Evolutionary conservation across 2,329 filamentous ascomycete genomes (phyloP), one percentile per base, ranked within the genome.

Genomic region (Pyrenophora teres): DNA sequence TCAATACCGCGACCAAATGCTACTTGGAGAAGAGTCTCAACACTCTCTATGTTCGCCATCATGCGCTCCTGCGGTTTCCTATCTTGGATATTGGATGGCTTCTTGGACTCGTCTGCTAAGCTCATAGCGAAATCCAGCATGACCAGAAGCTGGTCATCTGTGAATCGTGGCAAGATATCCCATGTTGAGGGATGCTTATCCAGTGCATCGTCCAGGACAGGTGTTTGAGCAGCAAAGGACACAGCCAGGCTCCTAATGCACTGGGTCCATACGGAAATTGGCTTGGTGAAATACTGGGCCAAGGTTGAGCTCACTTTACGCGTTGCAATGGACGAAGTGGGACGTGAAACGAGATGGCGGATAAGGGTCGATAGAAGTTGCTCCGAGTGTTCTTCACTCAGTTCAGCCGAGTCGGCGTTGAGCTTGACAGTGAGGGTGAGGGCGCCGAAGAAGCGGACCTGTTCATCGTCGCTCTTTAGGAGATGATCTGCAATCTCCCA

Each of bases 371-470:
- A 64, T 7, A 75, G 60, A 13, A 75, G 56, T 50, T 73, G 69
- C 35, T 65, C 61, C 5, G 71, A 72, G 19, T 73, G 56, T 36
- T 70, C 64, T 46, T 74, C 67, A 25, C 60, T 68, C 42, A 75
- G 46, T 6, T 62, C 60, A 25, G 64, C 60, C 88, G 87, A 90
- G 69, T 94, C 90, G n/a, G 87, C 88, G 70, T 97, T 97, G 52
- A 97, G 84, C 76, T 97, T 99, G 64, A 97, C 86, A 43, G 91
- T 95, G 60, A 97, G 88, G 0, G 93, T 97, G 52, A 97, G 81
- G 25, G 92, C 93, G 12, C 91, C 94, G 70, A 96, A 96, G 75
- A 97, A 97, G 59, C 89, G 88, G 61, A 94, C 85, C 64, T 92
- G 87, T 54, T 88, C 83, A 60, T 90, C 86, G 18, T 83, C 77